These are phyloP conservation scores for Cryptococcus depauperatus DNA, from an alignment of 1,284 basidiomycete genomes.

Conservation along the genomic window DNA sequence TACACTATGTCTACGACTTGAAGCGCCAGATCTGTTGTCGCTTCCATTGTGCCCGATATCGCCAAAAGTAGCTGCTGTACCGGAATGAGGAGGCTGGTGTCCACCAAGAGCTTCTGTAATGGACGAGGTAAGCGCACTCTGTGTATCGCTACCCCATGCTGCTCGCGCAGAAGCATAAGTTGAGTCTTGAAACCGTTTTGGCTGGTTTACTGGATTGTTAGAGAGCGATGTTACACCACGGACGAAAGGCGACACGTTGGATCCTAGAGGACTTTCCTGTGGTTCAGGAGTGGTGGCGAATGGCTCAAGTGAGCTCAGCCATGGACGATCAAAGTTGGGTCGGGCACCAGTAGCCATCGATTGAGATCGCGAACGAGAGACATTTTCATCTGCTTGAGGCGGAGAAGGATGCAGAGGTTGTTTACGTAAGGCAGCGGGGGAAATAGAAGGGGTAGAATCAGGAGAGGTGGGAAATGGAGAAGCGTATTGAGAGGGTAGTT, in stretches of 20 bases:
- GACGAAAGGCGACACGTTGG: constrained; percentile 41
- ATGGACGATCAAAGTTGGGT: constrained; percentile 25
- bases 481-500: constrained; percentile 32
- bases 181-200: neutral
- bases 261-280: constrained; percentile 26
- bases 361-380: constrained; percentile 38
- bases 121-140: constrained; percentile 23
- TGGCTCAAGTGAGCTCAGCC: constrained; percentile 27
- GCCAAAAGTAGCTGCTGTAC: constrained; percentile 18
- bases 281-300: constrained; percentile 18
- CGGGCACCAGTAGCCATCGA: constrained; percentile 36
- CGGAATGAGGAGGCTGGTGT: constrained; percentile 26
- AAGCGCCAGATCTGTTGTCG: constrained; percentile 53
- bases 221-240: constrained; percentile 16
- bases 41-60: constrained; percentile 6
- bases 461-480: constrained; percentile 40
- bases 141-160: constrained; percentile 19
- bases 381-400: constrained; percentile 31
- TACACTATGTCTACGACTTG: constrained; percentile 74
- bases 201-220: no score
- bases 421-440: constrained; percentile 17
- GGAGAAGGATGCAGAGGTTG: constrained; percentile 30
- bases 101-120: constrained; percentile 25
- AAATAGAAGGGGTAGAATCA: constrained; percentile 31
- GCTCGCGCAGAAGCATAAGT: constrained; percentile 5